Evolutionary conservation across 495 filamentous ascomycete species (phyloP), one percentile per base, ranked within the genome.

Genomic region (Chaetomium tenue): DNA sequence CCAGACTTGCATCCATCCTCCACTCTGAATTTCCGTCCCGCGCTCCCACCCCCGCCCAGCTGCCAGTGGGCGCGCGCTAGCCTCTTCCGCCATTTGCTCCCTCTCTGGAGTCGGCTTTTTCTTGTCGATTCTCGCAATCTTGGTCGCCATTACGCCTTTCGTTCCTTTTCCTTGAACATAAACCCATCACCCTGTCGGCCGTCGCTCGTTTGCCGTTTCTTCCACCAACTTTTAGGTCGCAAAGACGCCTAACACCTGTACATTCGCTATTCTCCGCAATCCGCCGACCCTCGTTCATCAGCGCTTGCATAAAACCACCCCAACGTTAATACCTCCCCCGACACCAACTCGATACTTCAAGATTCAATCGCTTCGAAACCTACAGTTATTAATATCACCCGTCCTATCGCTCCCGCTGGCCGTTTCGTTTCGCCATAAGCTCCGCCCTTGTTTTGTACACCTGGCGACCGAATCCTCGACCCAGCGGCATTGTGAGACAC

Each of bases 401-500:
- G 26, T 26, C n/a, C 20, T 13, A 40, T 16, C 0, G 52, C 37
- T 56, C 23, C 20, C 42, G 40, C 53, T 12, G 61, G 28, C 25
- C 51, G 37, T 55, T 56, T 46, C 50, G 22, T 58, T 53, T 56
- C 30, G 53, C 53, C 22, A 16, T 59, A 15, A 58, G 5, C 25
- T 28, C 48, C 25, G 37, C 16, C 33, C 26, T n/a, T 11, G 30
- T 25, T 25, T 42, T 33, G 44, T 22, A 16, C 22, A 37, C 18
- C 26, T 12, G 18, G 28, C 22, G 25, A 18, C 60, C 37, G 33
- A 51, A 58, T 53, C 50, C 22, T 61, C 51, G 28, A 53, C 22
- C 42, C 18, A 25, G 60, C 63, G 33, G 33, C 66, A 69, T 68
- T 66, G 66, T 71, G 72, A 74, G 72, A 72, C 72, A 68, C 33